Evolutionary conservation across 176 grass and related monocot genomes (phyloP).

Genomic region (Paspalum notatum): DNA sequence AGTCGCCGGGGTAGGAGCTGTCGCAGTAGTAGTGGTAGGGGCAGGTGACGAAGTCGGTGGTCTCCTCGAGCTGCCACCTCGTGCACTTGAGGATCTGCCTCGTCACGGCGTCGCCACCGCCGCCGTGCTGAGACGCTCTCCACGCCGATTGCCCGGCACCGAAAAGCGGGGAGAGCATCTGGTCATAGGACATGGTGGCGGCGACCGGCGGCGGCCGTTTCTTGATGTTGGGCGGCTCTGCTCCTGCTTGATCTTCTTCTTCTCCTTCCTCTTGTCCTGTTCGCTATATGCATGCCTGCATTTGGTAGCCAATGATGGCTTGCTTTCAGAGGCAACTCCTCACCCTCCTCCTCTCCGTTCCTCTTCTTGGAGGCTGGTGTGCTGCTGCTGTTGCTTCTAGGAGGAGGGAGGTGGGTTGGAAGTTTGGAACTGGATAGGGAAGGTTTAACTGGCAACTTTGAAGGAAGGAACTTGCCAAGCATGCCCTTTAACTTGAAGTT

Average conservation of each 20-base stretch:
- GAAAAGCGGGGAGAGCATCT: constrained; percentile 51
- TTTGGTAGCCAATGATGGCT: constrained; percentile 50
- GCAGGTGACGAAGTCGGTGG: constrained; percentile 84
- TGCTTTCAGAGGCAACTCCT: constrained; percentile 46
- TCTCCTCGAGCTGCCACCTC: constrained; percentile 97
- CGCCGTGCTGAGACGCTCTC: constrained; percentile 24
- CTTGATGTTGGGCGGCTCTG: background rate
- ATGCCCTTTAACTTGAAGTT: constrained; percentile 48
- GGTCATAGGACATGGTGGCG: constrained; percentile 53
- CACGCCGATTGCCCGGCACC: constrained; percentile 41
- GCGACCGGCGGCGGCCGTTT: background rate
- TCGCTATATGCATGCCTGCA: constrained; percentile 67
- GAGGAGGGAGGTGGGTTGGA: constrained; percentile 40
- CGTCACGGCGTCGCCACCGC: constrained; percentile 52
- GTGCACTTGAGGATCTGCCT: constrained; percentile 90
- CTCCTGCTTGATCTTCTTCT: constrained; percentile 31
- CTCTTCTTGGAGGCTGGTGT: constrained; percentile 60
- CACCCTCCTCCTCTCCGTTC: constrained; percentile 26
- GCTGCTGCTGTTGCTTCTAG: constrained; percentile 75
- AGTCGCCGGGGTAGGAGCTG: constrained; percentile 83
- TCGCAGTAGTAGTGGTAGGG: constrained; percentile 99
- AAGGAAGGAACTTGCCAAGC: background rate
- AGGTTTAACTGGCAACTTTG: constrained; percentile 58
- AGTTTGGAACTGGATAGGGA: constrained; percentile 65
- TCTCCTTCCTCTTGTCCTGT: constrained; percentile 39